phyloP scores from a whole-genome alignment of 2,329 filamentous ascomycete species.

The Botrytis aclada region DNA sequence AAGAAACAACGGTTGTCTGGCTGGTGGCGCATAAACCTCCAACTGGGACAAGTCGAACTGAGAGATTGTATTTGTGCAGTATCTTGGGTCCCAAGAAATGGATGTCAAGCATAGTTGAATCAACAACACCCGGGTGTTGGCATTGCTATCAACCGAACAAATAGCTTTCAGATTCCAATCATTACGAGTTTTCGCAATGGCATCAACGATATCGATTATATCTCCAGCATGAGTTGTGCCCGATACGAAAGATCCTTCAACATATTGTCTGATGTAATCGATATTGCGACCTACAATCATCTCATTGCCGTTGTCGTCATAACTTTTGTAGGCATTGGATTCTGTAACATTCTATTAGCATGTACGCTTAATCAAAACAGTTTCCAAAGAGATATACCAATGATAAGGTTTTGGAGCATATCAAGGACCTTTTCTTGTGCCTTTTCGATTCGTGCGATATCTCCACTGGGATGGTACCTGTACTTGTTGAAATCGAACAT shows the following conservation, averaged over 20 bases:
- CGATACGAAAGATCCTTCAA: constrained; percentile 19
- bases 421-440: constrained; percentile 35
- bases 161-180: constrained; percentile 11
- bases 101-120: constrained; percentile 34
- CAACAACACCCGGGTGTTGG: constrained; percentile 24
- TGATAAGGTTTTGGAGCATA: constrained; percentile 43
- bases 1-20: constrained; percentile 41
- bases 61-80: constrained; percentile 25
- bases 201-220: constrained; percentile 32
- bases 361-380: neutral
- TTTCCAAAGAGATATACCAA: constrained; percentile 39
- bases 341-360: constrained; percentile 24
- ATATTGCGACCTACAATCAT: constrained; percentile 37
- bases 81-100: constrained; percentile 32
- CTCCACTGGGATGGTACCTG: neutral
- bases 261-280: constrained; percentile 26
- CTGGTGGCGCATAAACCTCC: constrained; percentile 42
- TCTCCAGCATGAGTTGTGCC: constrained; percentile 15
- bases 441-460: neutral
- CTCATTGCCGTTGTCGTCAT: constrained; percentile 29
- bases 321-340: constrained; percentile 27
- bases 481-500: constrained; percentile 22
- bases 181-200: constrained; percentile 28
- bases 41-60: constrained; percentile 46
- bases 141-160: constrained; percentile 10